Base-by-base conservation (phyloP, 2,329 filamentous ascomycete genomes). In the Emydomyces testavorans region DNA sequence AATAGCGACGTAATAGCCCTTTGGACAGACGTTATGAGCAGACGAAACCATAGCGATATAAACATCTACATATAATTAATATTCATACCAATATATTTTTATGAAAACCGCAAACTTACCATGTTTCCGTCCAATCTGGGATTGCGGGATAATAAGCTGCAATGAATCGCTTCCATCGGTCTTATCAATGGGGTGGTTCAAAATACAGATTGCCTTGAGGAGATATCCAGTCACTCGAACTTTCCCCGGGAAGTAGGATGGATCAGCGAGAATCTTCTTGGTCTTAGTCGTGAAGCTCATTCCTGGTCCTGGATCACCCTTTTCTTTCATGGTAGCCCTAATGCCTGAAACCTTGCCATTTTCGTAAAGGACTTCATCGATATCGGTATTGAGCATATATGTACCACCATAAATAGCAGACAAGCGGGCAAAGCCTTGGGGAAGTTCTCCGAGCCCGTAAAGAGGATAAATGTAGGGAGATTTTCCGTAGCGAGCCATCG, bases 401-500 rank as follows among this genome's bases (percentile, higher is more conserved):
- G 92, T 98, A 58, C 92, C 92, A 56, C 92, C 92, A 65, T 98
- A 96, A 70, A 98, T 96, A 66, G 92, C 92, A 34, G 89, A 95
- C 47, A 98, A 79, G 67, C 92, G 89, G 54, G 92, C 92, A 62
- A 98, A 98, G 51, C 90, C 90, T 71, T 98, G 92, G 29, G 92
- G 93, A 49, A 98, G 83, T 73, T 98, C 92, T 65, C 85, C 92
- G 42, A 98, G 80, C 53, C 92, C 92, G 72, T 98, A 98, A 26
- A 96, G 81, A 41, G 92, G 93, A 76, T 98, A 98, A 73, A 98
- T 96, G 75, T 96, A 98, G 38, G 92, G 93, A 10, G 89, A 96
- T 72, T 95, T 96, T 70, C 92, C 92, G 70, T 96, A 96, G 54
- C 90, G 81, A 45, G 89, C 87, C 70, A 98, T 94, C 24, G 89